Evolutionary conservation across 768 basidiomycete species (phyloP).

Genomic region (Steccherinum ochraceum): DNA sequence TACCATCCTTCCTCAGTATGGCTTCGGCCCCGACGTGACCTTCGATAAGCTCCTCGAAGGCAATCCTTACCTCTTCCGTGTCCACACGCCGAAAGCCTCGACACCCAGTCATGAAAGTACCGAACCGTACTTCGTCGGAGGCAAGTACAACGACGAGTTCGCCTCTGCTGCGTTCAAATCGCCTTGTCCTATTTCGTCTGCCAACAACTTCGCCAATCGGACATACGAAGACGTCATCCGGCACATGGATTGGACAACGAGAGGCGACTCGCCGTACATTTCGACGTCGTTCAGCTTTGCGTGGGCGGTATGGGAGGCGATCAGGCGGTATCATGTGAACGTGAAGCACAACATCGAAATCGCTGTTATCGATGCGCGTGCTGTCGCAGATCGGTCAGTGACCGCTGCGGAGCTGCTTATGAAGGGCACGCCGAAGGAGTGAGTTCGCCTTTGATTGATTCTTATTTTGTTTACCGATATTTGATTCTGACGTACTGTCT

Average conservation of each 20-base stretch:
- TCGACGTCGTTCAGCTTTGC: slow-evolving; percentile 76
- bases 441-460: slow-evolving; percentile 20
- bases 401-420: slow-evolving; percentile 62
- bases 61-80: slow-evolving; percentile 75
- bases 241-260: slow-evolving; percentile 78
- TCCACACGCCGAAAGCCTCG: slow-evolving; percentile 66
- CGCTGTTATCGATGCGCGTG: slow-evolving; percentile 67
- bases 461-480: background rate
- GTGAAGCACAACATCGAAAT: slow-evolving; percentile 75
- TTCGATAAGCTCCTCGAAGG: slow-evolving; percentile 55
- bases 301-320: slow-evolving; percentile 81
- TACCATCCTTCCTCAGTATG: slow-evolving; percentile 58
- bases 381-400: slow-evolving; percentile 48
- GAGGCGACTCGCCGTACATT: slow-evolving; percentile 60
- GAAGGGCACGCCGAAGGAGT: slow-evolving; percentile 50
- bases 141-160: slow-evolving; percentile 30
- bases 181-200: slow-evolving; percentile 14
- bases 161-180: slow-evolving; percentile 19
- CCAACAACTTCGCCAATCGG: slow-evolving; percentile 15
- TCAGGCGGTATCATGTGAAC: slow-evolving; percentile 63
- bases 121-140: slow-evolving; percentile 64
- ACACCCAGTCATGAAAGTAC: slow-evolving; percentile 45
- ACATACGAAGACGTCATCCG: slow-evolving; percentile 59
- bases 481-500: slow-evolving; percentile 6
- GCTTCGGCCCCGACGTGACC: slow-evolving; percentile 56